A percentile compares a stretch with the other conserved stretches of the same genome.
Evolutionary conservation across 2,329 filamentous ascomycete genomes (phyloP).

Genomic region (Claviceps citrina): DNA sequence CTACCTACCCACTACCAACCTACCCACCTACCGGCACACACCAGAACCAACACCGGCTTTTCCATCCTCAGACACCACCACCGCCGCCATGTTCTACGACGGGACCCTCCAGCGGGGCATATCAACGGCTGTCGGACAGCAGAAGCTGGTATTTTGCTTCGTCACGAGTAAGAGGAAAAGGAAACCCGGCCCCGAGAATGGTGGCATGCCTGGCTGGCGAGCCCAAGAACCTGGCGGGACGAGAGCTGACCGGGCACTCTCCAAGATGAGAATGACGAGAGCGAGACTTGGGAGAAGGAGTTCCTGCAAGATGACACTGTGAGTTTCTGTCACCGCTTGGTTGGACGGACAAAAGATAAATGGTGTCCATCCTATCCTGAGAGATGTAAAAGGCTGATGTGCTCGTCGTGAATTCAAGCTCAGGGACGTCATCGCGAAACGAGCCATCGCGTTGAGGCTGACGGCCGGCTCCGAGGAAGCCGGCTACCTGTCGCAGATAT

Average conservation of each 20-base stretch:
- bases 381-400: too few species aligned
- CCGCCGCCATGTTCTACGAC: constrained; percentile 55
- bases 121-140: constrained; percentile 53
- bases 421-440: constrained; percentile 37
- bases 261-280: constrained; percentile 55
- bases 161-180: constrained; percentile 47
- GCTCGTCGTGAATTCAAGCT: constrained; percentile 27
- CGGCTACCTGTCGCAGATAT: constrained; percentile 66
- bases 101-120: constrained; percentile 74
- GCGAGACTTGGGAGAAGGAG: constrained; percentile 55
- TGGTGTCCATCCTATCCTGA: too few species aligned
- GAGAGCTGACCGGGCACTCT: constrained; percentile 7
- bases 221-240: too few species aligned
- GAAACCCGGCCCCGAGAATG: too few species aligned
- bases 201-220: too few species aligned
- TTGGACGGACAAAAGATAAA: too few species aligned
- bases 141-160: constrained; percentile 73
- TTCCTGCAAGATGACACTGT: constrained; percentile 46
- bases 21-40: too few species aligned
- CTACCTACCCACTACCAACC: too few species aligned
- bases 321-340: constrained; percentile 10
- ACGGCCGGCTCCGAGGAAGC: constrained; percentile 64
- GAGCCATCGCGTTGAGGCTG: constrained; percentile 56
- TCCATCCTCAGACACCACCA: too few species aligned
- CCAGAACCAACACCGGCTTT: too few species aligned